Conservation (phyloP, 1,284 basidiomycete species). For the Marasmius tenuissimus region DNA sequence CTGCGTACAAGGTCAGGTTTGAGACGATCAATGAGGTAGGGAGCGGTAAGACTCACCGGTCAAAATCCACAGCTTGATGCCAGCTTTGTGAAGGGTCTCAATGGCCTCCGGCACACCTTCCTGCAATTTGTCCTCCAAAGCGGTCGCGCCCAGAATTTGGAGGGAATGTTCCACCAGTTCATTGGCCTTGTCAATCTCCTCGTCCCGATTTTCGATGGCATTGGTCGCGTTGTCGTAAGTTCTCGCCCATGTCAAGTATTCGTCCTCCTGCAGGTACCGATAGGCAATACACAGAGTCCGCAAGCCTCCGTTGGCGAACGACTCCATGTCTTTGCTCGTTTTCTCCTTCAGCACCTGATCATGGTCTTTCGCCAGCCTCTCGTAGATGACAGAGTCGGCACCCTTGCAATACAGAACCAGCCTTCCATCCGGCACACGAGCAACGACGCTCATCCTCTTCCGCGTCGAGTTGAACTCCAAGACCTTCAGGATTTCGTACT, state of each 20-base stretch:
- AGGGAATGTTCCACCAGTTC: slow-evolving; percentile 85
- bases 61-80: slow-evolving; percentile 97
- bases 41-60: slow-evolving; percentile 54
- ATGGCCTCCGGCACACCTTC: slow-evolving; percentile 97
- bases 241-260: slow-evolving; percentile 83
- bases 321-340: slow-evolving; percentile 87
- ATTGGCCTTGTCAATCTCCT: slow-evolving; percentile 86
- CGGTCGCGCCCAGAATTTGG: slow-evolving; percentile 88
- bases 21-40: background rate
- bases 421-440: slow-evolving; percentile 80
- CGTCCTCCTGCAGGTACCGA: slow-evolving; percentile 77
- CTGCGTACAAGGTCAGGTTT: slow-evolving; percentile 31
- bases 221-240: slow-evolving; percentile 81
- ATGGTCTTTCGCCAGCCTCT: slow-evolving; percentile 75
- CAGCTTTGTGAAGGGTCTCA: slow-evolving; percentile 87
- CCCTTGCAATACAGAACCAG: slow-evolving; percentile 92
- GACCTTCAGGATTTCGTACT: slow-evolving; percentile 77
- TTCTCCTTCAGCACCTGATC: slow-evolving; percentile 73
- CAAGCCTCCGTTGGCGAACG: slow-evolving; percentile 90
- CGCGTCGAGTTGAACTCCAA: slow-evolving; percentile 93
- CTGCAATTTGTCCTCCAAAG: slow-evolving; percentile 95
- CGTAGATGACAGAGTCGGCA: slow-evolving; percentile 95
- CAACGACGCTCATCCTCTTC: slow-evolving; percentile 92
- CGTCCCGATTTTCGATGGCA: slow-evolving; percentile 79
- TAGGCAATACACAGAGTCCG: slow-evolving; percentile 92